Conservation (phyloP, 257 asterid species). For the Przewalskia tangutica region DNA sequence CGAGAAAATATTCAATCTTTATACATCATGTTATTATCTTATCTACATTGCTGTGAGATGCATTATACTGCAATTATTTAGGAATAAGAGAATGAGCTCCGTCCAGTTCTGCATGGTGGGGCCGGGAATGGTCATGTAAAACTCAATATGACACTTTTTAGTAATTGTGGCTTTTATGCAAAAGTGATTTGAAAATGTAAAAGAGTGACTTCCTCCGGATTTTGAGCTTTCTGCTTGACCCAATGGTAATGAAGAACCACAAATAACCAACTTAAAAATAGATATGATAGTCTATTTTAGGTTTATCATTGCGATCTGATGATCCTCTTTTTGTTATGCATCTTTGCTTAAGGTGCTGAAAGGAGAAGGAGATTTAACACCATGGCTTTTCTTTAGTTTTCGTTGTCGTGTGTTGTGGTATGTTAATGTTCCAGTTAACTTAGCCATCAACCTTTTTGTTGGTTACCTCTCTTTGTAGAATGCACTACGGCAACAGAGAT, state of each 20-base stretch:
- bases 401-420: neutral
- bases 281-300: neutral
- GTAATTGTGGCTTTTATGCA: neutral
- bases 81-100: neutral
- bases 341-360: neutral
- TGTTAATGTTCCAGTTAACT: neutral
- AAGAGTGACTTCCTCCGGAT: neutral
- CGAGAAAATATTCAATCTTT: neutral
- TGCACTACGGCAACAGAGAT: slow-evolving; percentile 85
- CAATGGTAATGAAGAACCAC: neutral
- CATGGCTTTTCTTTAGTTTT: neutral
- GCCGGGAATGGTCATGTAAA: neutral
- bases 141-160: neutral
- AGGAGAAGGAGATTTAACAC: neutral
- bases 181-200: neutral
- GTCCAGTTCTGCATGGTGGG: neutral
- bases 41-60: neutral
- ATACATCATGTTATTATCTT: neutral
- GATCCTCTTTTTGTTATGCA: neutral
- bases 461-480: slow-evolving; percentile 35
- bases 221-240: neutral
- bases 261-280: neutral
- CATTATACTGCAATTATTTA: neutral
- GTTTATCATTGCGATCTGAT: neutral
- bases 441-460: neutral